Evolutionary conservation across 805 yeast species (phyloP).

Genomic region (Candida germanica): DNA sequence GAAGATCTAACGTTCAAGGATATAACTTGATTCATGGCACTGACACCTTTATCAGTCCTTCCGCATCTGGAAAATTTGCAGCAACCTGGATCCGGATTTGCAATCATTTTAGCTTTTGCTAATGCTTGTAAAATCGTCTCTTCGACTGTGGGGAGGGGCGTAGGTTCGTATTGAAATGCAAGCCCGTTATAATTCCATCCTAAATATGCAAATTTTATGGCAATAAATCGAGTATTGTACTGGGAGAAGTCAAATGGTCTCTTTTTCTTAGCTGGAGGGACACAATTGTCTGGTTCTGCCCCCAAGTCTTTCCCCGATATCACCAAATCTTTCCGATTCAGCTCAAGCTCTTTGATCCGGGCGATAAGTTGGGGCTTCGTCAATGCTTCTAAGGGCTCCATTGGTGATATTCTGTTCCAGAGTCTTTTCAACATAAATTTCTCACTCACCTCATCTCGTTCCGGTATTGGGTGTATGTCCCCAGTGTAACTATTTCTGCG

Average conservation of each 20-base stretch:
- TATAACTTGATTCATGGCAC: conserved; percentile 94
- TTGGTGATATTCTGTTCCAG: no score
- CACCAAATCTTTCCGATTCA: no score
- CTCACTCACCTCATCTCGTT: not conserved
- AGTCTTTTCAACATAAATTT: not conserved
- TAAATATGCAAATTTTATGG: conserved; percentile 77
- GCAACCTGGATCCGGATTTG: conserved; percentile 54
- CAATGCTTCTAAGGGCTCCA: conserved; percentile 66
- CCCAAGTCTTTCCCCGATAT: no score
- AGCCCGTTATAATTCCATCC: conserved; percentile 96
- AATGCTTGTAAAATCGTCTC: conserved; percentile 70
- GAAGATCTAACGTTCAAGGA: conserved; percentile 73
- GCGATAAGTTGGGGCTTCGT: conserved; percentile 60
- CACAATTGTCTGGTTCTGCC: no score
- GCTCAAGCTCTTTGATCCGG: conserved; percentile 56
- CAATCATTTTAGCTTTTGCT: conserved; percentile 61
- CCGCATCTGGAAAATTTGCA: conserved; percentile 89
- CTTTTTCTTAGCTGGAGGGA: conserved; percentile 12
- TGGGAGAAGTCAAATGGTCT: conserved; percentile 65
- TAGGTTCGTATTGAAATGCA: conserved; percentile 72
- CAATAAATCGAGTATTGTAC: conserved; percentile 64
- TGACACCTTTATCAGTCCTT: conserved; percentile 93
- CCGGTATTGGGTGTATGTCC: no score
- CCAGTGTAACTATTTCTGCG: no score
- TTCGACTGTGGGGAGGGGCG: conserved; percentile 86